Percentiles rank a stretch among this genome's conserved stretches.
Evolutionary conservation across 768 basidiomycete genomes (phyloP).

Genomic region (Boletellus sp.): DNA sequence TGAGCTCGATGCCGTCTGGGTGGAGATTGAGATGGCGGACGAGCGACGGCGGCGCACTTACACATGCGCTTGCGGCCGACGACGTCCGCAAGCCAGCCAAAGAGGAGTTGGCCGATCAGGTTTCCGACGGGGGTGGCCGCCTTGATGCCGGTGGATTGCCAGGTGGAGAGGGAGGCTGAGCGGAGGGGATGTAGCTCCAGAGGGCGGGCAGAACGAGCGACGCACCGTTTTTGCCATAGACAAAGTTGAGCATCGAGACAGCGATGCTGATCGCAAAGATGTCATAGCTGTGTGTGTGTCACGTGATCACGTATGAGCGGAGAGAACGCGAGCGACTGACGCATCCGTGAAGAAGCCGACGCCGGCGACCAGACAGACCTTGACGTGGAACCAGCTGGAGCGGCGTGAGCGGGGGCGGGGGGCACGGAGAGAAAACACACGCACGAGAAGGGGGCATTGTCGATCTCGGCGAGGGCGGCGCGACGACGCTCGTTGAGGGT

Average conservation of each 20-base stretch:
- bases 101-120: slow-evolving; percentile 69
- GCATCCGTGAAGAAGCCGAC: slow-evolving; percentile 92
- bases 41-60: slow-evolving; percentile 32
- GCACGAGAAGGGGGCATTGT: slow-evolving; percentile 81
- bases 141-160: slow-evolving; percentile 76
- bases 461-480: slow-evolving; percentile 80
- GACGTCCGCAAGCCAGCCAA: slow-evolving; percentile 77
- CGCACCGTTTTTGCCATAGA: slow-evolving; percentile 49
- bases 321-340: slow-evolving; percentile 32
- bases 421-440: slow-evolving; percentile 24
- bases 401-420: background rate
- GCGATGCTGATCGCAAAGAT: slow-evolving; percentile 91
- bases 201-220: background rate
- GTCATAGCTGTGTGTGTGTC: slow-evolving; percentile 47
- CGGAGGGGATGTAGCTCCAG: background rate
- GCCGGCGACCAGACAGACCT: slow-evolving; percentile 66
- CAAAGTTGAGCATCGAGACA: slow-evolving; percentile 77
- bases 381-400: slow-evolving; percentile 78
- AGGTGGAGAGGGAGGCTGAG: slow-evolving; percentile 34
- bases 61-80: slow-evolving; percentile 80
- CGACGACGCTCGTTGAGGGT: slow-evolving; percentile 69
- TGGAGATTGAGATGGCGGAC: background rate
- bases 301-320: background rate
- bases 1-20: slow-evolving; percentile 51
- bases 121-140: slow-evolving; percentile 76